Evolutionary conservation across 768 basidiomycete genomes (phyloP), one percentile per base, ranked within the genome.

Genomic region (Leccinellum albellum): DNA sequence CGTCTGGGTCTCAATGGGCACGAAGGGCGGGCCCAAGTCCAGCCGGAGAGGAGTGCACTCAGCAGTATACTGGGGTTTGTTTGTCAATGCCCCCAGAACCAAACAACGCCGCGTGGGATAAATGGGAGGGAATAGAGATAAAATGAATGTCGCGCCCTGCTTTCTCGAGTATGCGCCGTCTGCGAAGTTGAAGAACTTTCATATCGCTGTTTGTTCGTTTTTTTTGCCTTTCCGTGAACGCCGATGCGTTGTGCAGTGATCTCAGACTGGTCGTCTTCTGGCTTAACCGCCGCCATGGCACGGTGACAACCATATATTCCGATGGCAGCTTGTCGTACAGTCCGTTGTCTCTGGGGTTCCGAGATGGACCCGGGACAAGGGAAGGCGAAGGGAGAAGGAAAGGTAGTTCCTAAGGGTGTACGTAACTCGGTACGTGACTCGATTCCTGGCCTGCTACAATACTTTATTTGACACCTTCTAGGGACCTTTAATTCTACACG

Each of bases 91-190:
- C 44, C 55, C 57, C 52, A 2, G 47, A 56, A 55, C 49, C 61
- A 67, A 67, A 61, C 50, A 61, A 58, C 53, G 17, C 54, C 60
- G 63, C 60, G 20, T 37, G 47, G 14, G 44, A 63, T 54, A 60
- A 63, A 58, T 54, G 48, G 45, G 40, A 32, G n/a, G 12, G 6
- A 45, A 23, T 35, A n/a, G 42, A 51, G 44, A 24, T 40, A 57
- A 31, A 29, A 21, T 28, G 35, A 21, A 50, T 20, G 14, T 17
- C 46, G 15, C 32, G 24, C 55, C 35, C 32, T 44, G 51, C 44
- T 3, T 26, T 47, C n/a, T 62, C 32, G 49, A 61, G 47, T 42
- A 40, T 28, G 24, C 46, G 26, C 17, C 21, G 26, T 21, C 21
- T 52, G 35, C 35, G 46, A 64, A 64, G 53, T 20, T 46, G 49